A percentile compares a stretch with the other conserved stretches of the same genome.
Evolutionary conservation across 2,329 filamentous ascomycete genomes (phyloP).

Genomic region (Xylaria arbuscula): DNA sequence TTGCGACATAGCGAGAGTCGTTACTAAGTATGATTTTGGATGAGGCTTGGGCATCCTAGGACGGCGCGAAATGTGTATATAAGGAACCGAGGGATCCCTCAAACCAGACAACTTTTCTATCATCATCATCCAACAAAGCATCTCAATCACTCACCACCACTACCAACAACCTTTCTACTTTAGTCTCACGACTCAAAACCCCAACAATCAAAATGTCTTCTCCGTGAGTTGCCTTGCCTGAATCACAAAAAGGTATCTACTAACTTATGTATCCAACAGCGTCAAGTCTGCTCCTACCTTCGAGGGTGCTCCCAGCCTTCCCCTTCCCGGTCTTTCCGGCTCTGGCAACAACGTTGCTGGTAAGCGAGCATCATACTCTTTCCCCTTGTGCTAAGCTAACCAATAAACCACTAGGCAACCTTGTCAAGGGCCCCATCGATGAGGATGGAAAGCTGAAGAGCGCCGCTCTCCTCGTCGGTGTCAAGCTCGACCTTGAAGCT

Average conservation of each 20-base stretch:
- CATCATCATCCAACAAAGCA: constrained; percentile 32
- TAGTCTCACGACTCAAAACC: constrained; percentile 3
- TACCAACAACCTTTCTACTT: not conserved
- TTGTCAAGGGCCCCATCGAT: constrained; percentile 68
- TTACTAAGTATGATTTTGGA: not conserved
- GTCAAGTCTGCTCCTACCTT: constrained; percentile 39
- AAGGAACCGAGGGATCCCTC: constrained; percentile 27
- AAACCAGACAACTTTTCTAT: constrained; percentile 25
- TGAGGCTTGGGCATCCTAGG: constrained; percentile 10
- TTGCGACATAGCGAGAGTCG: not conserved
- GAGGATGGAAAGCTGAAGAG: constrained; percentile 68
- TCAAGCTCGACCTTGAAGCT: constrained; percentile 72
- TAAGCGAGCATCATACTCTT: constrained; percentile 26
- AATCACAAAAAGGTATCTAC: not conserved
- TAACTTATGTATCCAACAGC: constrained; percentile 32
- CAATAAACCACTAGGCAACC: constrained; percentile 56
- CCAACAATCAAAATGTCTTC: constrained; percentile 43
- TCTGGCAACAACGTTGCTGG: constrained; percentile 46
- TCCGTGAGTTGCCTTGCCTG: constrained; percentile 37
- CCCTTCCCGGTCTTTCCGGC: constrained; percentile 48
- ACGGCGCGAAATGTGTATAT: constrained; percentile 38
- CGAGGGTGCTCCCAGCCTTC: constrained; percentile 34
- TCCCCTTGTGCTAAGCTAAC: constrained; percentile 5
- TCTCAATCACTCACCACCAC: not conserved
- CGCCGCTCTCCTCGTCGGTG: constrained; percentile 68